Conservation (phyloP, 2,329 filamentous ascomycete species). For the Pseudogymnoascus sp. region DNA sequence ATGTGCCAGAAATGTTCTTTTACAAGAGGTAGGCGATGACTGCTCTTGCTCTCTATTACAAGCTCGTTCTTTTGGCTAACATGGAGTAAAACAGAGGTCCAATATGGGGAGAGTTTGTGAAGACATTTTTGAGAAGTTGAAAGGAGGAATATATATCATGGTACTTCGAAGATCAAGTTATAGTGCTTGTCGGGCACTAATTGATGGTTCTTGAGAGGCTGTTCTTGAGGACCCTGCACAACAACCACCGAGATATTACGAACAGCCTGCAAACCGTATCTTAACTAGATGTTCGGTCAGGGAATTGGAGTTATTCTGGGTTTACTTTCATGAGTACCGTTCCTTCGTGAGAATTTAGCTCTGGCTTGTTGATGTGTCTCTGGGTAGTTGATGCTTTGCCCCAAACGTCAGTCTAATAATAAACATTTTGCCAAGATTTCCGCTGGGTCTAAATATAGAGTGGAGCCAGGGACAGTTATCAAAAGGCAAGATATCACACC, state of each 20-base stretch:
- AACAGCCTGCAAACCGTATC: not conserved
- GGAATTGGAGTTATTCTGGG: not conserved
- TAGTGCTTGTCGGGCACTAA: not conserved
- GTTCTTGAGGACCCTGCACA: not conserved
- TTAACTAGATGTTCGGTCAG: not conserved
- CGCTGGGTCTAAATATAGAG: not conserved
- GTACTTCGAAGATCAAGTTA: not conserved
- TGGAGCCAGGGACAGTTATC: not conserved
- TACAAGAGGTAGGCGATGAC: slow-evolving; percentile 44
- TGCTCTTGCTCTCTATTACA: not conserved
- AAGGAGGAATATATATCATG: not conserved
- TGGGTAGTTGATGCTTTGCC: not conserved
- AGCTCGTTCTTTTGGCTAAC: not conserved
- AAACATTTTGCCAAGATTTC: not conserved
- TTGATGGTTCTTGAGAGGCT: not conserved
- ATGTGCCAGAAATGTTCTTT: slow-evolving; percentile 47
- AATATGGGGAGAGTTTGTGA: slow-evolving; percentile 24
- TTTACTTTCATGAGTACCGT: not conserved
- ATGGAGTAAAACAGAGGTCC: not conserved
- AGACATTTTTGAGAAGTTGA: slow-evolving; percentile 21
- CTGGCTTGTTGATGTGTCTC: not conserved
- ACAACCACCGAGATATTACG: not conserved
- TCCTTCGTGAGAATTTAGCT: not conserved
- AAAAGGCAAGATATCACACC: not conserved
- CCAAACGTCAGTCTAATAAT: not conserved